A percentile compares a stretch with the other conserved stretches of the same genome.
These are phyloP conservation scores for Artomyces pyxidatus DNA, from an alignment of 768 basidiomycete genomes.

Conservation along the genomic window DNA sequence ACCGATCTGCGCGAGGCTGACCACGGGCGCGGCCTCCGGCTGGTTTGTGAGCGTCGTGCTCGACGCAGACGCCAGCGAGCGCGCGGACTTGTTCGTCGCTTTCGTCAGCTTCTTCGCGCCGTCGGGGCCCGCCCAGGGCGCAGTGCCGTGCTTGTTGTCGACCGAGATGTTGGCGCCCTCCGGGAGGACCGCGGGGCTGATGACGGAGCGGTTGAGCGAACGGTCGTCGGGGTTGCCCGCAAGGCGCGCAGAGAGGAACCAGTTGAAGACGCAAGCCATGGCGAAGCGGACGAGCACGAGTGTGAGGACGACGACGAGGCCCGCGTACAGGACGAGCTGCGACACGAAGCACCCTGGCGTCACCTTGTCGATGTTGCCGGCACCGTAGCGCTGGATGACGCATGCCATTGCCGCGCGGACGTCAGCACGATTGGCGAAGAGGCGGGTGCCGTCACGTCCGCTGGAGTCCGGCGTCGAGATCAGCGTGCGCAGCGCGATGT, in stretches of 20 bases:
- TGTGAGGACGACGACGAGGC: constrained; percentile 84
- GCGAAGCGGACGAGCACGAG: constrained; percentile 87
- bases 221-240: constrained; percentile 67
- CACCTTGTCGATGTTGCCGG: constrained; percentile 94
- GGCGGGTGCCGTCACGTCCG: constrained; percentile 85
- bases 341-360: constrained; percentile 94
- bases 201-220: constrained; percentile 72
- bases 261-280: constrained; percentile 96
- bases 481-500: constrained; percentile 73
- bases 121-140: constrained; percentile 77
- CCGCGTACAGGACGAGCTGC: constrained; percentile 79
- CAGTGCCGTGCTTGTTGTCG: constrained; percentile 85
- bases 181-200: constrained; percentile 94
- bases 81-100: constrained; percentile 34
- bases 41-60: constrained; percentile 47
- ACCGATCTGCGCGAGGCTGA: constrained; percentile 87
- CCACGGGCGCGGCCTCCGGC: constrained; percentile 42
- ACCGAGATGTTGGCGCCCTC: constrained; percentile 93
- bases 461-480: constrained; percentile 41
- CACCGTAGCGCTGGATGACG: constrained; percentile 77
- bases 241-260: constrained; percentile 84
- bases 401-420: constrained; percentile 70
- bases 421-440: constrained; percentile 67
- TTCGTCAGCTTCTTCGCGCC: constrained; percentile 45
- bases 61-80: constrained; percentile 42